A percentile compares a stretch with the other conserved stretches of the same genome.
Conservation (phyloP, 2,329 filamentous ascomycete species). For the Penicillium oxalicum region DNA sequence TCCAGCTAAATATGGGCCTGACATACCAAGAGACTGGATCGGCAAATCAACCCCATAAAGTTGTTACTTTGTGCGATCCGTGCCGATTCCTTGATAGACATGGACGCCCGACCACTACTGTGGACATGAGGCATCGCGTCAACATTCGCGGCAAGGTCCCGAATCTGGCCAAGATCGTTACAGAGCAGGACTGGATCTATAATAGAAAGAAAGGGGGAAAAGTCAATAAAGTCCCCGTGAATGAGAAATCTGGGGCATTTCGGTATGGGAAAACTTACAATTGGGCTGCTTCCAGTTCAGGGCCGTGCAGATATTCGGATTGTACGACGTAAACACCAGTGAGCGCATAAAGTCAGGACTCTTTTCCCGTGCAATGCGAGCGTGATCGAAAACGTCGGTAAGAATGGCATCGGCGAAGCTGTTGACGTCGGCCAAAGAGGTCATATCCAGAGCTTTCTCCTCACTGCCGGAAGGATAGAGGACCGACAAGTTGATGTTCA, state of each 20-base stretch:
- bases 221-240: neutral
- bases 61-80: conserved; percentile 92
- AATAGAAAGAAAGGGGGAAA: neutral
- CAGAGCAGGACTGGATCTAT: conserved; percentile 84
- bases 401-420: conserved; percentile 77
- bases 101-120: conserved; percentile 65
- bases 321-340: conserved; percentile 91
- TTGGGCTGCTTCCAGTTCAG: conserved; percentile 99
- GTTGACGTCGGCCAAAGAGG: conserved; percentile 77
- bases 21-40: conserved; percentile 74
- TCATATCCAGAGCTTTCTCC: conserved; percentile 62
- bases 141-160: conserved; percentile 34
- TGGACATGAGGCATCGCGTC: conserved; percentile 41
- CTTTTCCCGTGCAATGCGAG: conserved; percentile 59
- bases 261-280: conserved; percentile 48
- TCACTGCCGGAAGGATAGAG: conserved; percentile 75
- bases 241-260: neutral
- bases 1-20: neutral
- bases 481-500: conserved; percentile 89
- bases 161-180: conserved; percentile 69
- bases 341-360: conserved; percentile 71
- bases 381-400: conserved; percentile 84
- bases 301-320: conserved; percentile 81
- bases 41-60: conserved; percentile 94
- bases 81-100: conserved; percentile 91